Evolutionary conservation across 2,329 filamentous ascomycete genomes (phyloP).

Genomic region (Blastomyces emzantsi): DNA sequence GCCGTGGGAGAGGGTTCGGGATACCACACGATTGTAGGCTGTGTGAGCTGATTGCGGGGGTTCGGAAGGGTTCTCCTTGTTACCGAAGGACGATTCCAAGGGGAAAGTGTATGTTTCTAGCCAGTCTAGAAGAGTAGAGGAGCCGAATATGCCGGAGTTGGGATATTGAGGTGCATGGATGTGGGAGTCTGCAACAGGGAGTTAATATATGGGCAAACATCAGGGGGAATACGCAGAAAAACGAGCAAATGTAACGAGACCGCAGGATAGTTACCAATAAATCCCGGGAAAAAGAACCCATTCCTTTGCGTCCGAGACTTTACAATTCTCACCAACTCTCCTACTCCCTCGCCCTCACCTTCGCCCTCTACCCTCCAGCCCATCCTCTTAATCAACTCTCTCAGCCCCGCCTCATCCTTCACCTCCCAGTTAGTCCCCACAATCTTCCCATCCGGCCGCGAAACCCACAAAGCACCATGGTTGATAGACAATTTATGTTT

Average conservation of each 20-base stretch:
- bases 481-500: constrained; percentile 45
- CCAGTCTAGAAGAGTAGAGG: constrained; percentile 88
- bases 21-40: constrained; percentile 70
- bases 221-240: background rate
- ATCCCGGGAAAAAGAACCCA: constrained; percentile 41
- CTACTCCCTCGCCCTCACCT: background rate
- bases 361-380: constrained; percentile 24
- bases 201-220: constrained; percentile 10
- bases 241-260: background rate
- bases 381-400: constrained; percentile 24
- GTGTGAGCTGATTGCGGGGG: constrained; percentile 23
- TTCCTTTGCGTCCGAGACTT: constrained; percentile 34
- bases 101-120: constrained; percentile 92
- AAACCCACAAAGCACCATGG: constrained; percentile 39
- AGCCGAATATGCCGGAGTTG: constrained; percentile 89
- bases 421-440: constrained; percentile 29
- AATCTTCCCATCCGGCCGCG: constrained; percentile 26
- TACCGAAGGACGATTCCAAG: constrained; percentile 65
- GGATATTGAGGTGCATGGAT: constrained; percentile 93
- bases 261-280: constrained; percentile 36
- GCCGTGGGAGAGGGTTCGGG: constrained; percentile 74
- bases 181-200: constrained; percentile 62
- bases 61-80: constrained; percentile 16
- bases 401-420: constrained; percentile 20
- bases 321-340: constrained; percentile 24